A percentile compares a stretch with the other conserved stretches of the same genome.
These are phyloP conservation scores for Hamamelis virginiana DNA, from an alignment of 164 flowering plant species.

Conservation along the genomic window DNA sequence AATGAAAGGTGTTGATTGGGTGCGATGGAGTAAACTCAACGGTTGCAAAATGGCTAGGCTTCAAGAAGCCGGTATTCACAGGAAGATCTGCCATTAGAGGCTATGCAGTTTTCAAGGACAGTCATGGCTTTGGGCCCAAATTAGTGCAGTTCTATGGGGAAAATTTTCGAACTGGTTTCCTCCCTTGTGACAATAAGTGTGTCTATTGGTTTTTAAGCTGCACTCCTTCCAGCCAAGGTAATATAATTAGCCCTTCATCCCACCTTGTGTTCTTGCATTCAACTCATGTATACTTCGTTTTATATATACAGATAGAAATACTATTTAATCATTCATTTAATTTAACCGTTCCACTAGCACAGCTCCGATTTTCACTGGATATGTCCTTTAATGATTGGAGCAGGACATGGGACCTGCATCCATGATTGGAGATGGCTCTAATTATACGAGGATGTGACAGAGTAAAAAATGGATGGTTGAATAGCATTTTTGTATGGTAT, in stretches of 20 bases:
- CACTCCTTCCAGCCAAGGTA: conserved; percentile 23
- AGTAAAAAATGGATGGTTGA: too few species aligned
- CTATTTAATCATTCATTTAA: too few species aligned
- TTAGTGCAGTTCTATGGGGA: conserved; percentile 36
- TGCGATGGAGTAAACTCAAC: conserved; percentile 57
- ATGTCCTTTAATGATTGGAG: too few species aligned
- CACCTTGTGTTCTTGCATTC: not conserved
- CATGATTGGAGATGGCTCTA: too few species aligned
- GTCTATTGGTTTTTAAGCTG: conserved; percentile 59
- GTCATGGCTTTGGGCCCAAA: conserved; percentile 41
- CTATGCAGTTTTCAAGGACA: conserved; percentile 20
- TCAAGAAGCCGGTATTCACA: conserved; percentile 29
- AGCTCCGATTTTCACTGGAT: too few species aligned
- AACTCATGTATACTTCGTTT: not conserved
- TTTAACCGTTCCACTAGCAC: too few species aligned
- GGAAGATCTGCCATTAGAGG: conserved; percentile 50
- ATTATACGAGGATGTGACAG: too few species aligned
- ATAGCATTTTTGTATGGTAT: too few species aligned
- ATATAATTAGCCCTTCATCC: conserved; percentile 4
- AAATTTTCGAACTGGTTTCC: conserved; percentile 39
- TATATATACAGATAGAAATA: too few species aligned
- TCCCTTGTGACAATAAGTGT: conserved; percentile 39
- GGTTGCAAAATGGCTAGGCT: conserved; percentile 49
- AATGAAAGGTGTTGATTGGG: conserved; percentile 30
- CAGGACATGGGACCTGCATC: too few species aligned